Base-by-base conservation (phyloP, 257 asterid genomes). In the Solanum virginianum region DNA sequence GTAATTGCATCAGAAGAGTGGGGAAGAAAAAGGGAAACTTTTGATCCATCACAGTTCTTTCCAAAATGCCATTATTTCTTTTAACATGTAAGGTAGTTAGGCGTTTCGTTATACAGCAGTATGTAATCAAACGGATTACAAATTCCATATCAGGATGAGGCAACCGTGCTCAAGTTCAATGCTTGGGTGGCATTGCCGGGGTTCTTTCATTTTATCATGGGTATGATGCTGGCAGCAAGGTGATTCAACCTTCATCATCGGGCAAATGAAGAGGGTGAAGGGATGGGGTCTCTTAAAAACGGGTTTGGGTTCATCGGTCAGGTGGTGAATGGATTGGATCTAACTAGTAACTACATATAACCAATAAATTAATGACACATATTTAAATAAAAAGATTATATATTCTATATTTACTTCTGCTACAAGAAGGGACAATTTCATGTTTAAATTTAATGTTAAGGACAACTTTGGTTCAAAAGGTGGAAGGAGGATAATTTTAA, bases 61-160 rank as follows among this genome's bases (percentile, higher is more conserved):
- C 65, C 87, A 9, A n/a, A 85, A 94, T 93, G 98, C 88, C 88
- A 87, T 91, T 89, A 85, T 88, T 91, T 62, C 80, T 88, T 84
- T 85, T 90, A 77, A 84, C 90, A 85, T 84, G 91, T 43, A 94
- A 85, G 90, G 89, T 89, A 85, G 86, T 91, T 43, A 90, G 89
- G 83, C 91, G 90, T 16, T 86, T 89, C 84, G 84, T 85, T 41
- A 80, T 86, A 49, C 85, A 87, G 81, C 89, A 92, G 74, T 57
- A 83, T 72, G 69, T 85, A 29, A 83, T 84, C 84, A 88, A 89
- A 86, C 88, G 85, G 69, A 80, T 80, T 85, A 80, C 53, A 56
- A 63, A 49, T 51, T 56, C 41, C n/a, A 74, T 77, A 79, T 51
- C 6, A 8, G 80, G 68, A 83, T 87, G 43, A 69, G 85, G 75